A percentile compares a stretch with the other conserved stretches of the same genome.
phyloP scores from a whole-genome alignment of 495 filamentous ascomycete species.

The Platismatia glauca region DNA sequence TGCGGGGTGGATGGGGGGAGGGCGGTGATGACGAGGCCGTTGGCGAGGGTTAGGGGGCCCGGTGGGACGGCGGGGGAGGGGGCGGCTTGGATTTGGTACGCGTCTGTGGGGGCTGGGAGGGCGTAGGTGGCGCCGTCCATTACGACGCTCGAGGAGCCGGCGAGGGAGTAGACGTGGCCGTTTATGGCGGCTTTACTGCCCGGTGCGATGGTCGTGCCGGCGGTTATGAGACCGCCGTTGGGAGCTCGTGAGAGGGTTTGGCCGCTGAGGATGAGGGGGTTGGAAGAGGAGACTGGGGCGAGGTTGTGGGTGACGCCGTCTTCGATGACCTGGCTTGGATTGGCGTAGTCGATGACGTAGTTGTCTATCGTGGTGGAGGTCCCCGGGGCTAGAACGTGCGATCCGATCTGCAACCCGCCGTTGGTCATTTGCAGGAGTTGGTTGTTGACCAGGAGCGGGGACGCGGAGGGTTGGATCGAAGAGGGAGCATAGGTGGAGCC shows the following conservation, averaged over 20 bases:
- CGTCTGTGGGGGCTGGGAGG: constrained; percentile 10
- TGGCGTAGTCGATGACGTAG: constrained; percentile 7
- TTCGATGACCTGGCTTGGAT: constrained; percentile 9
- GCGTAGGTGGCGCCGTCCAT: constrained; percentile 13
- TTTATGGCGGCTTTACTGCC: neutral
- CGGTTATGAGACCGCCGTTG: constrained; percentile 10
- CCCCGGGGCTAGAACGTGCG: constrained; percentile 2
- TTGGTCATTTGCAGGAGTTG: constrained; percentile 12
- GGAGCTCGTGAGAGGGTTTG: constrained; percentile 8
- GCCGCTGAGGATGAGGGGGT: constrained; percentile 5
- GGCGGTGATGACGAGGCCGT: constrained; percentile 11
- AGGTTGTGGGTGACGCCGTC: constrained; percentile 11
- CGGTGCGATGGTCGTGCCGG: constrained; percentile 10
- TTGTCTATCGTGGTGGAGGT: neutral
- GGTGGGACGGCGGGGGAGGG: neutral
- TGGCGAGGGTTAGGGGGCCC: constrained; percentile 11
- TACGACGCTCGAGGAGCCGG: constrained; percentile 11
- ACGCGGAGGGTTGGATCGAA: constrained; percentile 12
- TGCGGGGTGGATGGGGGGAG: neutral
- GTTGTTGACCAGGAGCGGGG: constrained; percentile 22
- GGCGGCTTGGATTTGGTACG: constrained; percentile 6
- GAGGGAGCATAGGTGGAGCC: constrained; percentile 25
- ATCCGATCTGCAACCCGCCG: constrained; percentile 7
- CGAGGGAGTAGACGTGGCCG: constrained; percentile 9
- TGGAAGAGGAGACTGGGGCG: constrained; percentile 5